Percentiles rank a stretch among this genome's conserved stretches.
Evolutionary conservation across 169 alveolate species (phyloP).

Genomic region (Eimeria sp.): DNA sequence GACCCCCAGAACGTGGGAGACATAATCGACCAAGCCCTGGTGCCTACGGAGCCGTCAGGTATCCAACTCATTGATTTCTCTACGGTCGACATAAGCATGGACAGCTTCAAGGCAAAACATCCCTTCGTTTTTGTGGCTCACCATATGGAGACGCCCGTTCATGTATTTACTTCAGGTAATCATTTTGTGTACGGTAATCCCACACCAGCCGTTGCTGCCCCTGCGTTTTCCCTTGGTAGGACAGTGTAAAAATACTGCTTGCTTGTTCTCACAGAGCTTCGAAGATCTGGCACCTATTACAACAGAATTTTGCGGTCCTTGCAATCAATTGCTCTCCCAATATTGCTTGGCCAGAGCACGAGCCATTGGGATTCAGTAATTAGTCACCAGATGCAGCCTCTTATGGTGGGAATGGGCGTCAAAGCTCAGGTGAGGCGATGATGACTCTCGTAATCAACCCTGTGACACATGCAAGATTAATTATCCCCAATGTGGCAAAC

Average conservation of each 20-base stretch:
- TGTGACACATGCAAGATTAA: background rate
- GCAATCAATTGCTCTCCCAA: constrained; percentile 54
- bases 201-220: background rate
- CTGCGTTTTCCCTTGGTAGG: background rate
- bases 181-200: background rate
- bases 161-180: constrained; percentile 40
- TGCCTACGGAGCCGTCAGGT: constrained; percentile 52
- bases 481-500: background rate
- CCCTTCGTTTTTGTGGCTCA: constrained; percentile 18
- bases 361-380: constrained; percentile 46
- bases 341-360: constrained; percentile 3
- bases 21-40: constrained; percentile 40
- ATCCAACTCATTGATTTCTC: constrained; percentile 34
- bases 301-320: background rate
- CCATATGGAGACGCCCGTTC: constrained; percentile 54
- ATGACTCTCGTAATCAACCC: background rate
- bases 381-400: constrained; percentile 3
- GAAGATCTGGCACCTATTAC: constrained; percentile 53
- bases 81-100: constrained; percentile 31
- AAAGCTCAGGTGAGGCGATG: constrained; percentile 19
- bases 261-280: constrained; percentile 31
- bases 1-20: constrained; percentile 44
- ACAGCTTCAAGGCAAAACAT: constrained; percentile 4
- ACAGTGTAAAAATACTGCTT: background rate
- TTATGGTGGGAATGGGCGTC: background rate